A percentile compares a stretch with the other conserved stretches of the same genome.
phyloP scores from a whole-genome alignment of 352 stramenopile genomes.

The Phytophthora agathidicida region DNA sequence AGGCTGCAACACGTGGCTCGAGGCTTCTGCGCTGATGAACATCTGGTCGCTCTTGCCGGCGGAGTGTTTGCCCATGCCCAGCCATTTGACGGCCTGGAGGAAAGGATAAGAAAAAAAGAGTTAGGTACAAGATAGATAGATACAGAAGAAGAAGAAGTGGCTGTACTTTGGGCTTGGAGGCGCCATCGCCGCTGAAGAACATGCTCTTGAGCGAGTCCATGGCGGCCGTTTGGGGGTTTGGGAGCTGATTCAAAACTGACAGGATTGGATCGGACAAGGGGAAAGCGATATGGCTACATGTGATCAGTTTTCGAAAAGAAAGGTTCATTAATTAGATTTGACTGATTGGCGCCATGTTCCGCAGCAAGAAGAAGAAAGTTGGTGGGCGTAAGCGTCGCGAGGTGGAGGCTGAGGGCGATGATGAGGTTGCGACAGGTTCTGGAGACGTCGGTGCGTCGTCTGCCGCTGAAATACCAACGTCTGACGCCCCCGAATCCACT shows the following conservation, averaged over 20 bases:
- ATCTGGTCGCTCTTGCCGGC: constrained; percentile 61
- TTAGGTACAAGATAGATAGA: constrained; percentile 9
- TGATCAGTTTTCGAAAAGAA: neutral
- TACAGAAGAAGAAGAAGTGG: neutral
- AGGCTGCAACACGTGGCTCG: constrained; percentile 63
- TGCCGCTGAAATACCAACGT: neutral
- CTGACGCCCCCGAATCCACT: constrained; percentile 5
- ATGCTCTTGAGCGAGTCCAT: constrained; percentile 48
- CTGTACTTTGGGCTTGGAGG: constrained; percentile 24
- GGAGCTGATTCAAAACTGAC: constrained; percentile 15
- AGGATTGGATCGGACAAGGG: constrained; percentile 1
- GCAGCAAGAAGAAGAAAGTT: constrained; percentile 50
- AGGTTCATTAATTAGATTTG: too few species aligned
- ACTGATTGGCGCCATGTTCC: constrained; percentile 38
- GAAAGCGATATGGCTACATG: constrained; percentile 12
- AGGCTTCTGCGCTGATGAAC: constrained; percentile 68
- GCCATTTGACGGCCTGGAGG: constrained; percentile 81
- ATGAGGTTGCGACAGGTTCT: neutral
- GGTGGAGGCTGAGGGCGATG: constrained; percentile 12
- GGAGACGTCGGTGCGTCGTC: neutral
- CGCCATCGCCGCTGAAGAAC: constrained; percentile 34
- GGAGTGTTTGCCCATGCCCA: constrained; percentile 66
- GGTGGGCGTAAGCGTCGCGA: constrained; percentile 42
- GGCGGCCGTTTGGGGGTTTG: neutral
- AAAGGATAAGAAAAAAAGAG: constrained; percentile 7